Conservation (phyloP, 1,284 basidiomycete species). For the Trichosporon asahii region DNA sequence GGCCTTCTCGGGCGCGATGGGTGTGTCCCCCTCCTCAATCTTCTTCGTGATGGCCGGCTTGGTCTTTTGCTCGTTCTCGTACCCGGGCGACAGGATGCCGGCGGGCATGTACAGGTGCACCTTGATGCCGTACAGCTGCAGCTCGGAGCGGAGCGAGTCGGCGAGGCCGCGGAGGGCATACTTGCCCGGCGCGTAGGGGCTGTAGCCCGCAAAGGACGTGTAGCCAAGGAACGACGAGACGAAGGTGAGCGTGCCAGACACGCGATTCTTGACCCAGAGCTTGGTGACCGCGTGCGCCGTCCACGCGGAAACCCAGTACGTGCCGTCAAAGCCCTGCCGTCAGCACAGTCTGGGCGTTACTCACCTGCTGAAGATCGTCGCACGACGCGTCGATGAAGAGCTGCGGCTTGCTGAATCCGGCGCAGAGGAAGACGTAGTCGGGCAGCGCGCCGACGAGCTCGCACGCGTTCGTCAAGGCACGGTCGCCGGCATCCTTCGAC, state of each 20-base stretch:
- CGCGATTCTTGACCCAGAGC: constrained; percentile 63
- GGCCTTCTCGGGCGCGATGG: constrained; percentile 64
- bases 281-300: constrained; percentile 71
- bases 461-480: constrained; percentile 63
- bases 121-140: constrained; percentile 65
- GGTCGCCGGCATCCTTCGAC: constrained; percentile 55
- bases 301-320: constrained; percentile 62
- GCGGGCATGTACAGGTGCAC: constrained; percentile 85
- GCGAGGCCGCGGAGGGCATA: constrained; percentile 84
- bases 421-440: constrained; percentile 73
- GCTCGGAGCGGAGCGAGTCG: constrained; percentile 77
- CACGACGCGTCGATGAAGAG: constrained; percentile 69
- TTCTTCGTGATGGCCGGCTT: constrained; percentile 77
- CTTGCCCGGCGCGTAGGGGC: constrained; percentile 83
- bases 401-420: constrained; percentile 65
- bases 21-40: constrained; percentile 75
- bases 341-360: constrained; percentile 17
- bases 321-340: constrained; percentile 51
- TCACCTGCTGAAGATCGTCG: constrained; percentile 60
- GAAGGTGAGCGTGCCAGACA: constrained; percentile 69
- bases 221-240: constrained; percentile 77
- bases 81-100: constrained; percentile 80
- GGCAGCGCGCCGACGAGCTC: constrained; percentile 60
- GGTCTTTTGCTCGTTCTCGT: constrained; percentile 70
- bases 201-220: constrained; percentile 78